Conservation (phyloP, 257 asterid species). For the Nicotiana undulata region DNA sequence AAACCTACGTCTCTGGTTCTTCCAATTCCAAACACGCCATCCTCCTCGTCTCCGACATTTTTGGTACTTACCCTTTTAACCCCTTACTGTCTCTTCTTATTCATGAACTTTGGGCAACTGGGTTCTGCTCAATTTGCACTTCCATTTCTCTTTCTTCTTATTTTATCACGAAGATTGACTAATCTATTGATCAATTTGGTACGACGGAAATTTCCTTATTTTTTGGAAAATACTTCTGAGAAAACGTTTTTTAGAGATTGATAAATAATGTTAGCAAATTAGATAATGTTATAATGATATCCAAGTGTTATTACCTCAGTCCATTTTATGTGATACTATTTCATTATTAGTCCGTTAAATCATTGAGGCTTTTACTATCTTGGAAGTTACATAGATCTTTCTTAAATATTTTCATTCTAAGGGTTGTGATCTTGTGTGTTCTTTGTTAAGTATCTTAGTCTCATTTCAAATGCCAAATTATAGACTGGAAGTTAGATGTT, state of each 20-base stretch:
- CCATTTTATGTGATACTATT: too few species aligned
- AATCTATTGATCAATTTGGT: background rate
- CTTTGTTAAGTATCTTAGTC: background rate
- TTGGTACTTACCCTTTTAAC: conserved; percentile 21
- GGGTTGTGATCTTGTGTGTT: background rate
- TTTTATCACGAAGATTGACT: background rate
- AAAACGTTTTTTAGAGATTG: background rate
- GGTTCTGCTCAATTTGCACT: background rate
- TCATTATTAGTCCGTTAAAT: too few species aligned
- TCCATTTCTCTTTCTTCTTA: background rate
- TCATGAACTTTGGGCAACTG: background rate
- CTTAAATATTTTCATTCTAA: background rate
- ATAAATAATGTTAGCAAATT: background rate
- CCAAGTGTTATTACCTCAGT: background rate
- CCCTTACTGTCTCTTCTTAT: background rate
- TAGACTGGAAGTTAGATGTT: background rate
- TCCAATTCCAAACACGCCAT: conserved; percentile 39
- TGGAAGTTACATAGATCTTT: background rate
- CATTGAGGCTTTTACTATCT: background rate
- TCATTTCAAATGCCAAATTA: background rate
- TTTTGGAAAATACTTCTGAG: background rate
- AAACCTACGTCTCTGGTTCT: conserved; percentile 34
- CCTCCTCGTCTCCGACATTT: conserved; percentile 42
- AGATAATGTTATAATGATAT: background rate
- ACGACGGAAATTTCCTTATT: background rate